A percentile compares a stretch with the other conserved stretches of the same genome.
Conservation (phyloP, 768 basidiomycete species). For the Phylloporus rhodoxanthus region DNA sequence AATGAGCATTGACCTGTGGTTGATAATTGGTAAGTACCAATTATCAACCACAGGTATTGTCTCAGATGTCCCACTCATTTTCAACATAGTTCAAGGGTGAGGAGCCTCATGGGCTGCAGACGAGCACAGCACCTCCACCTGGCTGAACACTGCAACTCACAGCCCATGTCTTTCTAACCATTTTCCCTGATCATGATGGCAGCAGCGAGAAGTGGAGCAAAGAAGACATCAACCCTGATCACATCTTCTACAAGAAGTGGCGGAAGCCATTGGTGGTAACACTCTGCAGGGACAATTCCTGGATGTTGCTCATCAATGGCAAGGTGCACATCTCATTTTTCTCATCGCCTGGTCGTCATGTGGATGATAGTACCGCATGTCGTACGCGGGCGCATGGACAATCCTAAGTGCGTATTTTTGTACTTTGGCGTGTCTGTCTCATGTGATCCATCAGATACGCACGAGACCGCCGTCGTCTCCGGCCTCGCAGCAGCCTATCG, state of each 20-base stretch:
- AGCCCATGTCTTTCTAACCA: background rate
- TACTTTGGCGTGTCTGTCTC: background rate
- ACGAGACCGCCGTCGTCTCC: constrained; percentile 1
- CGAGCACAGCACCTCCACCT: background rate
- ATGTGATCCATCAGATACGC: background rate
- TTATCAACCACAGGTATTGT: background rate
- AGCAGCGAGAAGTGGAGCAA: background rate
- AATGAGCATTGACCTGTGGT: constrained; percentile 2
- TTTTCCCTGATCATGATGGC: background rate
- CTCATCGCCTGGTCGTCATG: background rate
- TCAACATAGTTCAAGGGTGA: constrained; percentile 1
- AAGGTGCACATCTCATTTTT: background rate
- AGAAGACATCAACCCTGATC: background rate
- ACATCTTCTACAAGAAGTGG: background rate
- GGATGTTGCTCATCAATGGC: constrained; percentile 1
- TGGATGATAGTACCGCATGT: background rate
- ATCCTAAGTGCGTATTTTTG: background rate
- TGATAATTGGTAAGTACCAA: too few relatives aligned
- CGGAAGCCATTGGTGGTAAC: background rate
- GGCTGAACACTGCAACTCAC: background rate
- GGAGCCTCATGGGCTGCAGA: background rate
- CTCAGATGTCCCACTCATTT: background rate
- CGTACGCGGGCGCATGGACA: constrained; percentile 1
- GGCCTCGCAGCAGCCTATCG: background rate
- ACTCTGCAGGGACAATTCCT: background rate